A percentile compares a stretch with the other conserved stretches of the same genome.
Evolutionary conservation across 1,139 yeast species (phyloP).

Genomic region (Hyphopichia khmerensis): DNA sequence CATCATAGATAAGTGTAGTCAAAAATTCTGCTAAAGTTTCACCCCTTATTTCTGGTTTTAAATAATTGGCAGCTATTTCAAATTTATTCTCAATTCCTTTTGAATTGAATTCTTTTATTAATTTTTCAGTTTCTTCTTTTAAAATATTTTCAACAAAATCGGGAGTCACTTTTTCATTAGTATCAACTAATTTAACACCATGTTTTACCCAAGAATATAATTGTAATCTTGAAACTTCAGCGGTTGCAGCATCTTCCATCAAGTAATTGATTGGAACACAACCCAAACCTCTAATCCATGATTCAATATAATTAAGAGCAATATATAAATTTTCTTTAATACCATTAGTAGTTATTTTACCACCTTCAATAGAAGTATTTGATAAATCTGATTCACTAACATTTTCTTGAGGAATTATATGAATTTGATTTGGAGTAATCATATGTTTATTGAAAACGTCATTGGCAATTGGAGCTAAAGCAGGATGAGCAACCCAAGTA

Average conservation of each 20-base stretch:
- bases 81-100: conserved; percentile 10
- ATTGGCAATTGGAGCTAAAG: conserved; percentile 17
- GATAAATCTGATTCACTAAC: conserved; percentile 13
- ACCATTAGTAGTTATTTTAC: conserved; percentile 12
- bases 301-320: conserved; percentile 17
- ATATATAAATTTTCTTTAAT: conserved; percentile 16
- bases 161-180: conserved; percentile 11
- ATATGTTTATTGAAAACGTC: conserved; percentile 14
- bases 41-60: conserved; percentile 17
- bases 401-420: conserved; percentile 10
- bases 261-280: conserved; percentile 18
- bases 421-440: conserved; percentile 19
- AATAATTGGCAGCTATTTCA: conserved; percentile 14
- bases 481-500: conserved; percentile 21
- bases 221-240: conserved; percentile 19
- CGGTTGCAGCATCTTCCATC: conserved; percentile 22
- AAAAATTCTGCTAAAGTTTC: conserved; percentile 16
- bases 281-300: conserved; percentile 18
- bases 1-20: conserved; percentile 19
- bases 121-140: conserved; percentile 12
- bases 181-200: conserved; percentile 12
- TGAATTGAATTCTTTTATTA: conserved; percentile 3
- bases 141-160: conserved; percentile 10
- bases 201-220: conserved; percentile 17
- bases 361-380: conserved; percentile 13